Base-by-base conservation (phyloP, 163 green algal genomes). In the Scenedesmus sp. region DNA sequence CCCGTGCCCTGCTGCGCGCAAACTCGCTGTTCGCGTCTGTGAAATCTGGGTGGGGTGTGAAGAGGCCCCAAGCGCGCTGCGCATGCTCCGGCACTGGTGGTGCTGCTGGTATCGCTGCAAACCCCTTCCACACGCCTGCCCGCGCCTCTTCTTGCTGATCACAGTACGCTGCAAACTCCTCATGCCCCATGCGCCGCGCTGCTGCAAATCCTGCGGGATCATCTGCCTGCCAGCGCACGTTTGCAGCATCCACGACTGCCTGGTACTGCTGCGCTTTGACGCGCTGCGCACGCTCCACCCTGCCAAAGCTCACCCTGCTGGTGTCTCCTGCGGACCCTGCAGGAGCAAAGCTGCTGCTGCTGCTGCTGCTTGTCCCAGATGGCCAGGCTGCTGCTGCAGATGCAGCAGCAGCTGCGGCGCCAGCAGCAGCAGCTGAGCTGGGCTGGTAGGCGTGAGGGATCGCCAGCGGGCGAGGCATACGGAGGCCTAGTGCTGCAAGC, bases 71-170 rank as follows among this genome's bases (percentile, higher is more conserved):
- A 40, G 65, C 30, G 6, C 65, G 65, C 30, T 37, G 30, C 7
- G 65, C 65, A 76, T 76, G 65, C 30, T 76, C 65, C 30, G 35
- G 30, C 33, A 49, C 81, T 65, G 56, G 3, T 42, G 83, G 56
- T 88, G 83, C 83, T 88, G n/a, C 56, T 65, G 83, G 37, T 24
- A 80, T 33, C 61, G n/a, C 81, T 86, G 81, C 30, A 37, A 59
- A 6, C 9, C 30, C 65, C 65, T 40, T 76, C 81, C 81, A 86
- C 5, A 86, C 40, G 9, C 6, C 81, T 46, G 83, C 83, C 20
- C 83, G 83, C 15, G 46, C 83, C n/a, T 24, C 56, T 43, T 78
- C 83, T 37, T 65, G 53, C 53, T 43, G 35, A 0, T 88, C 37
- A 30, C 83, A 88, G 53, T 20, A 79, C 2, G 3, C 44, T 40